Evolutionary conservation across 371 early-diverging fungal species (phyloP), one percentile per base, ranked within the genome.

Genomic region (Choanephora cucurbitarum): DNA sequence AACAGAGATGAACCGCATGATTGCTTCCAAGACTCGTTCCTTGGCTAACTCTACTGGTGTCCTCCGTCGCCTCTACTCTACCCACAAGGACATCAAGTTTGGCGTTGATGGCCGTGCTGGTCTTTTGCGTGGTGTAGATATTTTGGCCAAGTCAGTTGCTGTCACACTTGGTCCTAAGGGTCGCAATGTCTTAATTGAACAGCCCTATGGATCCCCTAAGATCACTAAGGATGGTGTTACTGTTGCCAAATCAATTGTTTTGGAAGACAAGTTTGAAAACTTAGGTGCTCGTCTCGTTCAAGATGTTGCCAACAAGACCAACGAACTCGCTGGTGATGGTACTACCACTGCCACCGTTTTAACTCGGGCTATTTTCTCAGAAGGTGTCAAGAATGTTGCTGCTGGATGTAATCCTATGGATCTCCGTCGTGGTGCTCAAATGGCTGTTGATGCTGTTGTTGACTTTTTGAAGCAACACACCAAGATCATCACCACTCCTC

Each of bases 201-300:
- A 98, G 75, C 72, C 96, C 50, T 98, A 95, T 62, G 98, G 97
- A 37, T 86, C 91, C 34, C 98, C 98, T 70, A 97, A 97, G 88
- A 98, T 98, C 78, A 98, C 98, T 72, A 98, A 98, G 90, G 98
- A 98, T 74, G 98, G 98, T 79, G 98, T 98, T 41, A 95, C 98
- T 51, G 98, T 98, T 31, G 98, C 98, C 64, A 97, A 97, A 83
- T 86, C 94, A 57, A 94, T 98, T 73, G 83, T 89, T 28, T 83
- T 98, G 41, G 93, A 97, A 73, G 91, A 93, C 80, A 95, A 94
- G 79, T 94, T 98, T 67, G 97, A 98, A 82, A 97, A 98, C 83
- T 86, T 98, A 51, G 98, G 98, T 66, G 98, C 98, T 52, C 82
- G 91, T 58, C 86, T 98, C 50, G 97, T 98, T 58, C 97, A 97